Evolutionary conservation across 1,284 basidiomycete genomes (phyloP).

Genomic region (Laetiporus sulphureus): DNA sequence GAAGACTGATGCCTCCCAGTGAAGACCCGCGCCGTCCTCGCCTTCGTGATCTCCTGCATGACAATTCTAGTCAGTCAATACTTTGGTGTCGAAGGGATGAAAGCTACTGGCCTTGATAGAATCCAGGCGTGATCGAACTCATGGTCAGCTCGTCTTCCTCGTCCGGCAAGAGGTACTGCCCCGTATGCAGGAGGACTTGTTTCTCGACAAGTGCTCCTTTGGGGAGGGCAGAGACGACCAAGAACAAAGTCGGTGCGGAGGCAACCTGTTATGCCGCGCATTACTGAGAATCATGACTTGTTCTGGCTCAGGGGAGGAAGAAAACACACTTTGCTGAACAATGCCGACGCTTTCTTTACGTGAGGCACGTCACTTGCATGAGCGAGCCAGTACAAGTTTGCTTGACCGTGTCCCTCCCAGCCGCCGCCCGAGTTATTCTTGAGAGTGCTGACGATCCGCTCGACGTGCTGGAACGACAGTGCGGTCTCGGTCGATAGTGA

Average conservation of each 20-base stretch:
- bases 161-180: slow-evolving; percentile 39
- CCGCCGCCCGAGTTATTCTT: slow-evolving; percentile 46
- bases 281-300: too few relatives aligned
- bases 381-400: slow-evolving; percentile 61
- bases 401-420: slow-evolving; percentile 60
- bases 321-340: slow-evolving; percentile 25
- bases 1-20: slow-evolving; percentile 43
- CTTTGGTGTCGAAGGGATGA: too few relatives aligned
- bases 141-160: slow-evolving; percentile 40
- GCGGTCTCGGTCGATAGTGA: slow-evolving; percentile 62
- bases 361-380: slow-evolving; percentile 32
- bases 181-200: slow-evolving; percentile 64
- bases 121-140: slow-evolving; percentile 29
- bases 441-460: slow-evolving; percentile 59
- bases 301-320: too few relatives aligned
- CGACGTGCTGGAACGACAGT: slow-evolving; percentile 77
- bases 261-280: slow-evolving; percentile 14
- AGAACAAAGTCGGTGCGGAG: slow-evolving; percentile 50
- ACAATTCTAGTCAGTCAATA: background rate
- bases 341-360: slow-evolving; percentile 38
- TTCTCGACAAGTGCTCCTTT: slow-evolving; percentile 72
- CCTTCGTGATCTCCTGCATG: slow-evolving; percentile 10
- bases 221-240: slow-evolving; percentile 68
- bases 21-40: slow-evolving; percentile 19
- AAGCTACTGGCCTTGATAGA: slow-evolving; percentile 32